These are phyloP conservation scores for Erodium chrysanthum DNA, from an alignment of 441 rosid genomes.

Conservation along the genomic window DNA sequence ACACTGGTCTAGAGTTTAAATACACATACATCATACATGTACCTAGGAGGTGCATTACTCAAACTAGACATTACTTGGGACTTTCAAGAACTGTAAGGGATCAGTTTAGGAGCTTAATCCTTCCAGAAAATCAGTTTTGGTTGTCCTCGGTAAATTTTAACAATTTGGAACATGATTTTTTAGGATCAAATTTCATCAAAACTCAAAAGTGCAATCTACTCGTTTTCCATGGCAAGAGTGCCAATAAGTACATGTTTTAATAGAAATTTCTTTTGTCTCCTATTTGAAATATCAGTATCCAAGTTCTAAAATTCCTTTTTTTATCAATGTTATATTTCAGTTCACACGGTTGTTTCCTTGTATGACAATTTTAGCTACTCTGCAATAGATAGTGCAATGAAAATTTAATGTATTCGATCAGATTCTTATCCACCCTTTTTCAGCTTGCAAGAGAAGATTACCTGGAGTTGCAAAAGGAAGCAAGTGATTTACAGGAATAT, in stretches of 20 bases:
- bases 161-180: not conserved
- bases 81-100: not conserved
- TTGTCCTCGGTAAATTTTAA: not conserved
- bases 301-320: not conserved
- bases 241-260: too few relatives aligned
- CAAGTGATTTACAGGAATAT: conserved; percentile 78
- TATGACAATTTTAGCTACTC: not conserved
- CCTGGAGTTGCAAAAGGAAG: conserved; percentile 81
- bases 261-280: too few relatives aligned
- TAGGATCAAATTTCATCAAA: not conserved
- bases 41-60: not conserved
- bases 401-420: not conserved
- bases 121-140: not conserved
- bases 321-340: too few relatives aligned
- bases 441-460: conserved; percentile 75
- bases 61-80: too few relatives aligned
- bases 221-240: not conserved
- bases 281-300: not conserved
- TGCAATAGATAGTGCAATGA: conserved; percentile 1
- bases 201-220: not conserved
- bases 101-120: not conserved
- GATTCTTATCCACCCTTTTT: conserved; percentile 12
- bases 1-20: not conserved
- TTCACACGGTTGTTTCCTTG: conserved; percentile 1
- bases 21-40: too few relatives aligned